These are phyloP conservation scores for Aspergillus brasiliensis DNA, from an alignment of 2,329 filamentous ascomycete genomes.

Conservation along the genomic window DNA sequence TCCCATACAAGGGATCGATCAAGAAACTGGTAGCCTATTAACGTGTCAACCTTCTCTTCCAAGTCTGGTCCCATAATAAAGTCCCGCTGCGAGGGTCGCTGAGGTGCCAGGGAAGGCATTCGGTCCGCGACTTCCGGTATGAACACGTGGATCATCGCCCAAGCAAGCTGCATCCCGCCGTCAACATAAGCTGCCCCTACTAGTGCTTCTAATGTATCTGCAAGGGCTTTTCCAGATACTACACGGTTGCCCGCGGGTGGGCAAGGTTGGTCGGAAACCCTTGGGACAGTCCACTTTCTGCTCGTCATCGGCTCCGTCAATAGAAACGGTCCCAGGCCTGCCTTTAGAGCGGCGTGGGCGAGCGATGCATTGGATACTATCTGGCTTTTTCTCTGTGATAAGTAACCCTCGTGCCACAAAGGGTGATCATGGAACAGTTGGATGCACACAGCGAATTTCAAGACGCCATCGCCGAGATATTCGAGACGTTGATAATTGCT, in stretches of 20 bases:
- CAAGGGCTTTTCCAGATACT: background rate
- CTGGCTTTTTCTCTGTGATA: background rate
- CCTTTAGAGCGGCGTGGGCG: background rate
- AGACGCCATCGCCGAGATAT: background rate
- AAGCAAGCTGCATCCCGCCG: background rate
- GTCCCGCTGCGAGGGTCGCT: background rate
- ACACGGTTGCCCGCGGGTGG: background rate
- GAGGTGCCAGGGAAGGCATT: constrained; percentile 1
- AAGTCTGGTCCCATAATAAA: constrained; percentile 3
- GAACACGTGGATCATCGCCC: constrained; percentile 2
- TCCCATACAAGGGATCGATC: constrained; percentile 11
- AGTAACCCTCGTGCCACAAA: constrained; percentile 1
- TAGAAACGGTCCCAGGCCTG: background rate
- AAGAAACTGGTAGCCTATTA: constrained; percentile 11
- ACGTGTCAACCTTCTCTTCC: constrained; percentile 7
- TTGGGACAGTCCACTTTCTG: background rate
- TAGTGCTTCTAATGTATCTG: constrained; percentile 5
- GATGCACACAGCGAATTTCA: background rate
- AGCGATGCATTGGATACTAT: background rate
- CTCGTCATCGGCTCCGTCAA: background rate
- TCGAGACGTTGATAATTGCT: constrained; percentile 3
- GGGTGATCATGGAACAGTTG: constrained; percentile 1
- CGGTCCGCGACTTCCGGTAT: background rate
- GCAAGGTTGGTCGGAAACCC: background rate
- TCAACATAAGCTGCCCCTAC: constrained; percentile 2